Base-by-base conservation (phyloP, 2,329 filamentous ascomycete species). In the Curvularia lunata region DNA sequence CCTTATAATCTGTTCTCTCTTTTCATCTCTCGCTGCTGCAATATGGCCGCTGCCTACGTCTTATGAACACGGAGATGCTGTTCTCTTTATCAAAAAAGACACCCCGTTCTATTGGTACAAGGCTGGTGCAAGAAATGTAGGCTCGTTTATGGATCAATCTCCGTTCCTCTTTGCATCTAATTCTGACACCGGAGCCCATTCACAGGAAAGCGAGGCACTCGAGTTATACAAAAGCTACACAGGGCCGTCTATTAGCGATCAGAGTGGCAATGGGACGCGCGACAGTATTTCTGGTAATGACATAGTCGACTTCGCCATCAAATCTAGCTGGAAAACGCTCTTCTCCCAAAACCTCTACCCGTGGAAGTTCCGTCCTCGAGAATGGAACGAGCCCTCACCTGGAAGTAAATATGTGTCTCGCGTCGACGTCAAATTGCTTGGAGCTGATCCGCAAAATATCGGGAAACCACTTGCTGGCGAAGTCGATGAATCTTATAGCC, bases 401-500 rank as follows among this genome's bases (percentile, higher is more conserved):
- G 21, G 19, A 7, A 45, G 27, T 21, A 80, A 83, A 66, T 83
- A 78, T 63, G 81, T 95, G 67, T 82, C 77, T 42, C 81, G 79
- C n/a, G 81, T 95, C 45, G 74, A 79, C 18, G 86, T 95, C 63
- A 80, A 80, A 13, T 86, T 92, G 72, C 87, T 84, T 5, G 75
- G 75, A 19, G 67, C 80, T 8, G 86, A 91, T 64, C 75, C 81
- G 4, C 61, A 75, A 8, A 79, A 80, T 52, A 82, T 85, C 23
- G 85, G 85, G 67, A 89, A 86, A 70, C 85, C 89, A 9, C 76
- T 84, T 3, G 84, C 83, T 21, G 88, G 86, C 34, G 80, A 85
- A 41, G 83, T 91, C 13, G 89, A 94, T 70, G 91, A 95, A 75
- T 90, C 88, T 1, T 96, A 96, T 78, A 85, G 81, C 25, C 79